Evolutionary conservation across 768 basidiomycete genomes (phyloP), one percentile per base, ranked within the genome.

Genomic region (Tylopilus intermedius): DNA sequence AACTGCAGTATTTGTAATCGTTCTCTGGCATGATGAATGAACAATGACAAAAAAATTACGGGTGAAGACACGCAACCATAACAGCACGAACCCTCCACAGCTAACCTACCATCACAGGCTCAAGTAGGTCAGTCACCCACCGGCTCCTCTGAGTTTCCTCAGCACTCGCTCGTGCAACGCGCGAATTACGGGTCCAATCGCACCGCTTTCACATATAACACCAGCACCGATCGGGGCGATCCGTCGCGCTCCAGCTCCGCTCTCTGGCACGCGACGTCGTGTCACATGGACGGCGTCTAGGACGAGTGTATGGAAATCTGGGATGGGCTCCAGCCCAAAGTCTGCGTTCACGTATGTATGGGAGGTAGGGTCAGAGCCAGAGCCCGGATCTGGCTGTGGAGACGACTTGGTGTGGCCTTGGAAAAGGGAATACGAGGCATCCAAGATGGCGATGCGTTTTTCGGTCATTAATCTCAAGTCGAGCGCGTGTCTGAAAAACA

Each of bases 401-500:
- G 40, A 2, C 13, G 45, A 27, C 7, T 11, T 21, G 27, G 3
- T 21, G 35, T 32, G 24, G 14, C 49, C 45, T 35, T 50, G 64
- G 50, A 76, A 84, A 15, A 89, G 66, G 3, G 83, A 80, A 64
- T 81, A 74, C 0, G 88, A 85, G 4, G 77, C 87, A 62, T 92
- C 90, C n/a, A 90, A 67, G 45, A 93, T 81, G 18, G 77, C 81
- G 11, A 91, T 77, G 11, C 81, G 81, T 57, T 80, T 76, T 33
- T 74, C 75, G 10, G 74, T 77, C 80, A 90, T 80, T 61, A 90
- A 74, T 60, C 90, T 81, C 67, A 90, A 82, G 65, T 93, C 90
- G 49, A 93, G 74, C 0, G 87, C 89, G 63, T 90, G 82, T 60
- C 87, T 88, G 40, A 11, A 29, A 18, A 18, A 18, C 1, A 18